Percentiles rank a stretch among this genome's conserved stretches.
These are phyloP conservation scores for Edaphochlamys debaryana DNA, from an alignment of 139 green algal species.

Conservation along the genomic window DNA sequence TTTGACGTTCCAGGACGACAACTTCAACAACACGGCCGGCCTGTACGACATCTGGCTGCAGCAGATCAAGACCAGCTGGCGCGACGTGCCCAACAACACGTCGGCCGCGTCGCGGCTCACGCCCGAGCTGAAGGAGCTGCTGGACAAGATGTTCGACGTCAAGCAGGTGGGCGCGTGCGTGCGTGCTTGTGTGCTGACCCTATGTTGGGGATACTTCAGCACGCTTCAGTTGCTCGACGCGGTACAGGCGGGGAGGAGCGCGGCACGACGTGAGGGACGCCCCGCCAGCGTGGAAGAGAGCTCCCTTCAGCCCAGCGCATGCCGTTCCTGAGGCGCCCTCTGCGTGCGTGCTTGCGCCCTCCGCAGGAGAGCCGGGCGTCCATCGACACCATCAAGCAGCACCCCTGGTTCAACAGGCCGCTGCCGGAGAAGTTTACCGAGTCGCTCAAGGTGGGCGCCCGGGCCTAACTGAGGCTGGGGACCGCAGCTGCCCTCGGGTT, in stretches of 20 bases:
- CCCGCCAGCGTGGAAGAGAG: too few species aligned
- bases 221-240: too few species aligned
- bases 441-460: slow-evolving; percentile 13
- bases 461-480: too few species aligned
- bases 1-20: slow-evolving; percentile 58
- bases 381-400: slow-evolving; percentile 58
- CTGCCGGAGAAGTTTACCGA: slow-evolving; percentile 29
- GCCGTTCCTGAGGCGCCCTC: too few species aligned
- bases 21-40: slow-evolving; percentile 71
- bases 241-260: too few species aligned
- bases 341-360: too few species aligned
- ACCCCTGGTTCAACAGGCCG: slow-evolving; percentile 64
- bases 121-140: slow-evolving; percentile 62
- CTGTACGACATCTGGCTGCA: slow-evolving; percentile 65
- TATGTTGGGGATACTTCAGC: too few species aligned
- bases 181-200: too few species aligned
- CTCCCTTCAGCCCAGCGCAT: too few species aligned
- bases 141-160: slow-evolving; percentile 74
- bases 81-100: slow-evolving; percentile 58
- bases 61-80: slow-evolving; percentile 76
- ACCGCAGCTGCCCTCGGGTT: too few species aligned
- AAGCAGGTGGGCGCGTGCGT: slow-evolving; percentile 50
- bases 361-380: slow-evolving; percentile 59
- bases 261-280: too few species aligned
- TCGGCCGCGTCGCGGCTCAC: slow-evolving; percentile 43